Percentiles rank a stretch among this genome's conserved stretches.
Evolutionary conservation across 2,329 filamentous ascomycete genomes (phyloP).

Genomic region (Colletotrichum chrysophilum): DNA sequence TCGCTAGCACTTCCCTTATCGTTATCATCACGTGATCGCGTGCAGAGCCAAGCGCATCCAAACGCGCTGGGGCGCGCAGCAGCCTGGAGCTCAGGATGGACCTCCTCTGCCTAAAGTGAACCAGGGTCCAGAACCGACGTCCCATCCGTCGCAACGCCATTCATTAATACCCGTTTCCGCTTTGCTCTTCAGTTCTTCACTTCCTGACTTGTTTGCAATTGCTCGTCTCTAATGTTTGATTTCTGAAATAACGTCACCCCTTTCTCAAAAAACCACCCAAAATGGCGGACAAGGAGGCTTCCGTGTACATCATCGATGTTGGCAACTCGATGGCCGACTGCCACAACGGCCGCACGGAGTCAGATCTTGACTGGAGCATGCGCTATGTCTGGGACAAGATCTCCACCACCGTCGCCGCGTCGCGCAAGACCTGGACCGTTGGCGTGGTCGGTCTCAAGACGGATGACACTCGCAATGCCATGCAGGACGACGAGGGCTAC

Average conservation of each 20-base stretch:
- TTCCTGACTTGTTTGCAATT: background rate
- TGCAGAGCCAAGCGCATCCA: background rate
- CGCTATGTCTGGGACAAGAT: conserved; percentile 94
- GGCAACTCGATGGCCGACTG: conserved; percentile 82
- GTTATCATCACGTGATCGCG: conserved; percentile 24
- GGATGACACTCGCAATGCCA: conserved; percentile 73
- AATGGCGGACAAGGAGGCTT: conserved; percentile 95
- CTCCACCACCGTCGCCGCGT: conserved; percentile 71
- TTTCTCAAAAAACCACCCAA: conserved; percentile 23
- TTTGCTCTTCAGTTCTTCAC: background rate
- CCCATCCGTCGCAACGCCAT: background rate
- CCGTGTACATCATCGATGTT: conserved; percentile 89
- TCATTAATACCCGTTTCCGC: background rate
- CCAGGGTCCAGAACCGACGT: background rate
- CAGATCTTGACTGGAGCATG: conserved; percentile 88
- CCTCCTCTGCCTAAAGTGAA: conserved; percentile 20
- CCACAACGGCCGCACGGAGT: conserved; percentile 73
- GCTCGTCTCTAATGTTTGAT: background rate
- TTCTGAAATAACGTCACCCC: background rate
- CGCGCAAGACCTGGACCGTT: conserved; percentile 71
- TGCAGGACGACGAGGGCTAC: conserved; percentile 75
- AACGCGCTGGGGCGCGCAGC: conserved; percentile 12
- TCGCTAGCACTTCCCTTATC: background rate
- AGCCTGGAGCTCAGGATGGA: conserved; percentile 18
- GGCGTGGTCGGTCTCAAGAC: conserved; percentile 86